Conservation (phyloP, 805 yeast species). For the Ogataea nakhonphanomensis region DNA sequence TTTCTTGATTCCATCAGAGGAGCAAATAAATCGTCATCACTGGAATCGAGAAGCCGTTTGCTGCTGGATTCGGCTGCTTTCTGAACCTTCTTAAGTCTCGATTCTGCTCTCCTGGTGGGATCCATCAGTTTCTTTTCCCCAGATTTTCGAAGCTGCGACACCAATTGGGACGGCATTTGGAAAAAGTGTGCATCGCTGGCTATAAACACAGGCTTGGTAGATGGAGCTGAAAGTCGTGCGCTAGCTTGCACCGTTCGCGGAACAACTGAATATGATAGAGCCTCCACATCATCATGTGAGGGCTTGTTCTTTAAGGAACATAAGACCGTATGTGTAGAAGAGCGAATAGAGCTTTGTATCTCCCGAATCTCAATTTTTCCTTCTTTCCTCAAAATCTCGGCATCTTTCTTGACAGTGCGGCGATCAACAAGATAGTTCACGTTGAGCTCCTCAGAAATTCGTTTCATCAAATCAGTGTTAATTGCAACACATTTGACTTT, state of each 20-base stretch:
- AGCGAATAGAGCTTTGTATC: constrained; percentile 9
- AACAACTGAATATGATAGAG: constrained; percentile 1
- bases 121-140: constrained; percentile 3
- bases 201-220: constrained; percentile 13
- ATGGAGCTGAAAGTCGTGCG: constrained; percentile 5
- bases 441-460: constrained; percentile 40
- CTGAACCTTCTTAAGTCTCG: constrained; percentile 17
- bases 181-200: constrained; percentile 24
- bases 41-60: constrained; percentile 2
- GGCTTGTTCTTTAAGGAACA: constrained; percentile 16
- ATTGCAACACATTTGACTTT: constrained; percentile 45
- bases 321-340: constrained; percentile 5
- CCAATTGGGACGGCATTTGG: constrained; percentile 16
- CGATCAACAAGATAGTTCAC: constrained; percentile 45
- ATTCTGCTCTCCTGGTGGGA: constrained; percentile 10
- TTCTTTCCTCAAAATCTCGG: constrained; percentile 33
- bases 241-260: not conserved
- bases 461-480: constrained; percentile 38
- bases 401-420: constrained; percentile 48
- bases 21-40: constrained; percentile 24
- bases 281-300: constrained; percentile 10
- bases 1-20: constrained; percentile 30
- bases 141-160: not conserved
- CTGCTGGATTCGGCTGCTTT: constrained; percentile 4
- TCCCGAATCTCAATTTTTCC: constrained; percentile 21